Evolutionary conservation across 192 early-diverging fungal genomes (phyloP).

Genomic region (Podila epigama): DNA sequence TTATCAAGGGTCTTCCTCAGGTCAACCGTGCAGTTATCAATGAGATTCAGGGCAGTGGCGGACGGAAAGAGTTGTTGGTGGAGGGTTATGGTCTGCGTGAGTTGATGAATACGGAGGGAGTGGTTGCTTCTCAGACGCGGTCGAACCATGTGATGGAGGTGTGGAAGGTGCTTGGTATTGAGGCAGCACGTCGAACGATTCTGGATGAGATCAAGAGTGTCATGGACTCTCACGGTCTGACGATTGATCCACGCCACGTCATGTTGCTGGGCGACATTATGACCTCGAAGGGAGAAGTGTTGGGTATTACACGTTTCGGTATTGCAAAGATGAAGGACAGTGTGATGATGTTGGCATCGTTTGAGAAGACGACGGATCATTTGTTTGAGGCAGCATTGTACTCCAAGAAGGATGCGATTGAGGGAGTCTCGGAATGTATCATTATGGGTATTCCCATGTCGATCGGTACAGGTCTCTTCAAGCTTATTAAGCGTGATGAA

Average conservation of each 20-base stretch:
- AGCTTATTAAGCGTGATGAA: conserved; percentile 77
- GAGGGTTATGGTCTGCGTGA: conserved; percentile 95
- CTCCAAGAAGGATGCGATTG: conserved; percentile 91
- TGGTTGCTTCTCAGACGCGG: conserved; percentile 77
- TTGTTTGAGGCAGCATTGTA: conserved; percentile 98
- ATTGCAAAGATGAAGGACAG: conserved; percentile 99
- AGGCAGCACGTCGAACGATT: conserved; percentile 91
- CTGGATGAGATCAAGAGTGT: conserved; percentile 88
- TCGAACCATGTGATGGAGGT: conserved; percentile 97
- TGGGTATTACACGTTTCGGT: conserved; percentile 98
- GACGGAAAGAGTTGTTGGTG: conserved; percentile 76
- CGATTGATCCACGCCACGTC: conserved; percentile 93
- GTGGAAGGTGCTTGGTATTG: conserved; percentile 90
- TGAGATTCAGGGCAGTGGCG: conserved; percentile 61
- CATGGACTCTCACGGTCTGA: conserved; percentile 91
- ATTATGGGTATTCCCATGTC: conserved; percentile 99
- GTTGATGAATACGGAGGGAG: conserved; percentile 95
- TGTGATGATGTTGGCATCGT: conserved; percentile 99
- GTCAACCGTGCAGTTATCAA: conserved; percentile 90
- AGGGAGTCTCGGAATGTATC: conserved; percentile 98
- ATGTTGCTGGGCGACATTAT: conserved; percentile 98
- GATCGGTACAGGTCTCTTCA: conserved; percentile 97
- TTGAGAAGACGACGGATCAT: conserved; percentile 99
- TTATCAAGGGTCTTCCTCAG: conserved; percentile 86
- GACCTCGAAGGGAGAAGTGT: conserved; percentile 97